These are phyloP conservation scores for Fusarium domesticum DNA, from an alignment of 2,329 filamentous ascomycete species.

Conservation along the genomic window DNA sequence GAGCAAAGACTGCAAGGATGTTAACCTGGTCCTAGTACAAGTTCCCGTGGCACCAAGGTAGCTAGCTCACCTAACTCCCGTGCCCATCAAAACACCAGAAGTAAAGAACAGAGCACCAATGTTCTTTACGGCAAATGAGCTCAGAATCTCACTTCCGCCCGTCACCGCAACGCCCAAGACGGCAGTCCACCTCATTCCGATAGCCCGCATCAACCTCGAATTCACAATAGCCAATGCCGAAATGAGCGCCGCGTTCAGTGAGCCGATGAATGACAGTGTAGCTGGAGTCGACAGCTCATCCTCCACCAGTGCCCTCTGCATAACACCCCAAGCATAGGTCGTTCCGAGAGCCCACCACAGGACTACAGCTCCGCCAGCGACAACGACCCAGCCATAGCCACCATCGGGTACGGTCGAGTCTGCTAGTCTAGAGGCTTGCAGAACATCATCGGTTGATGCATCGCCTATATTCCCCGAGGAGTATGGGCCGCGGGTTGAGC, in stretches of 20 bases:
- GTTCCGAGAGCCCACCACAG: constrained; percentile 57
- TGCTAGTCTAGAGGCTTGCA: constrained; percentile 43
- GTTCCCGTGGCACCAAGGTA: not conserved
- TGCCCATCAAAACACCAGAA: constrained; percentile 32
- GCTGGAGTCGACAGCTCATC: constrained; percentile 46
- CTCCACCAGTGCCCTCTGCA: constrained; percentile 55
- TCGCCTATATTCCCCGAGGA: not conserved
- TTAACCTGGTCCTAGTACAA: constrained; percentile 1
- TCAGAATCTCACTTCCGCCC: constrained; percentile 47
- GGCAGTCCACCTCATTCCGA: constrained; percentile 48
- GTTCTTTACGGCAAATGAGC: constrained; percentile 36
- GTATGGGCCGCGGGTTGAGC: constrained; percentile 3
- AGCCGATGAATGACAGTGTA: constrained; percentile 58
- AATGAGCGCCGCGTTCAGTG: constrained; percentile 48
- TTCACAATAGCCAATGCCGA: constrained; percentile 51
- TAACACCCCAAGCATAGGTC: constrained; percentile 58
- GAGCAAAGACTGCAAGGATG: constrained; percentile 34
- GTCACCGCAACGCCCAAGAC: constrained; percentile 50
- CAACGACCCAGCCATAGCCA: constrained; percentile 56
- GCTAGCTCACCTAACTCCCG: constrained; percentile 31
- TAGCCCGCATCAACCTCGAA: constrained; percentile 46
- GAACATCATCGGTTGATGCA: constrained; percentile 18
- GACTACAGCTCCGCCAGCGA: constrained; percentile 48
- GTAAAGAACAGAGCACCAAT: constrained; percentile 37
- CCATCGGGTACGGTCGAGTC: constrained; percentile 51